phyloP scores from a whole-genome alignment of 2,329 filamentous ascomycete species.

The Fusarium scirpi region DNA sequence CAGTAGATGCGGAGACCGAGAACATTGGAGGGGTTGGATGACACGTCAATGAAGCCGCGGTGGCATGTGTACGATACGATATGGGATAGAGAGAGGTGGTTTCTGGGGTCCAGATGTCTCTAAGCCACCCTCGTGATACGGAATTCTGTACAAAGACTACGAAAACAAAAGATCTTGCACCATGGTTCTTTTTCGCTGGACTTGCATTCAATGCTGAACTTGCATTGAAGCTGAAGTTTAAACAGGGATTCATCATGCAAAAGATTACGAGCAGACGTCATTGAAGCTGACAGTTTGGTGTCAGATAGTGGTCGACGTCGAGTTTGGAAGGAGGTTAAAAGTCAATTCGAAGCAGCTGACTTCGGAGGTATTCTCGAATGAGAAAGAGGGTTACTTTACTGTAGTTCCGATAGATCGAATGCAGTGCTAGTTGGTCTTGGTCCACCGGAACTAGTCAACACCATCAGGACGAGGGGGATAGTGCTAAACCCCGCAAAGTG shows the following conservation, averaged over 20 bases:
- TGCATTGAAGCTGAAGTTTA: constrained; percentile 11
- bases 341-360: constrained; percentile 12
- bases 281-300: neutral
- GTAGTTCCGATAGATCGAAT: constrained; percentile 17
- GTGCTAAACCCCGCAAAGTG: constrained; percentile 20
- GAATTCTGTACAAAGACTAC: constrained; percentile 41
- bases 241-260: constrained; percentile 9
- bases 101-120: constrained; percentile 1
- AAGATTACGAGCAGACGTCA: constrained; percentile 10
- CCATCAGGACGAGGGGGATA: constrained; percentile 15
- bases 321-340: constrained; percentile 7
- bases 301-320: constrained; percentile 17
- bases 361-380: constrained; percentile 28
- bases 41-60: constrained; percentile 7
- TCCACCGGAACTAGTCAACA: constrained; percentile 32
- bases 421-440: constrained; percentile 12
- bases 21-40: constrained; percentile 10
- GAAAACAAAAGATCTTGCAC: constrained; percentile 24
- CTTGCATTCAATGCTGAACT: constrained; percentile 14
- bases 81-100: constrained; percentile 25
- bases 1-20: constrained; percentile 21
- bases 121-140: constrained; percentile 29
- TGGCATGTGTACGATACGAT: constrained; percentile 43
- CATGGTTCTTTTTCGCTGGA: neutral
- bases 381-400: constrained; percentile 13